Evolutionary conservation across 495 filamentous ascomycete species (phyloP), one percentile per base, ranked within the genome.

Genomic region (Collariella sp.): DNA sequence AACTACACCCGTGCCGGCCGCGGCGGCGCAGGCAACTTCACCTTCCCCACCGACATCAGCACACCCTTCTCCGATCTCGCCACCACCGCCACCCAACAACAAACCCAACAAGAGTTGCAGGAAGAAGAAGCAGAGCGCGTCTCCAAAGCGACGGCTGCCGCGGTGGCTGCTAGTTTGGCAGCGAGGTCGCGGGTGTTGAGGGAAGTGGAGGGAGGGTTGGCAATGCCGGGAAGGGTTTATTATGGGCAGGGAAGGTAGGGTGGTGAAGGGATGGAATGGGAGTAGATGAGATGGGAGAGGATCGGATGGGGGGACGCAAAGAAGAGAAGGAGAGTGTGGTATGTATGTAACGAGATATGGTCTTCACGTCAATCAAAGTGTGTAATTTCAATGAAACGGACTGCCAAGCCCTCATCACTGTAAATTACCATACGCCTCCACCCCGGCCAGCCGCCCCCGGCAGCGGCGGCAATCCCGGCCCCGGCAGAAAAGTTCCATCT

Each of bases 1-100:
- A 54, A 24, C 11, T 83, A 80, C 68, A 64, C 68, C 10, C 76
- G 78, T 52, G 68, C 67, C 39, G 81, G 81, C 13, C 79, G 82
- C 23, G 81, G 81, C 54, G 82, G 81, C 31, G 54, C 46, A 9
- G 54, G 82, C 16, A 86, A 85, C 70, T 82, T 78, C 35, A 48
- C 29, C 19, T 42, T 44, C n/a, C 26, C 23, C 10, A 16, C 26
- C 44, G n/a, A 11, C 26, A 33, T 3, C 24, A 46, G 23, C 26
- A 34, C 24, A 26, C 31, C 1, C 16, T 18, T 12, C 16, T 39
- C 36, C 13, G 3, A n/a, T 9, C 26, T 31, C 26, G 5, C 26
- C 26, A 5, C 26, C 26, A 4, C 26, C 26, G 5, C 26, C 26
- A 4, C 26, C 26, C 26, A 31, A 31, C 5, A 31, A 4, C 5